Conservation (phyloP, 345 rosid genomes). For the Cochlearia excelsa region DNA sequence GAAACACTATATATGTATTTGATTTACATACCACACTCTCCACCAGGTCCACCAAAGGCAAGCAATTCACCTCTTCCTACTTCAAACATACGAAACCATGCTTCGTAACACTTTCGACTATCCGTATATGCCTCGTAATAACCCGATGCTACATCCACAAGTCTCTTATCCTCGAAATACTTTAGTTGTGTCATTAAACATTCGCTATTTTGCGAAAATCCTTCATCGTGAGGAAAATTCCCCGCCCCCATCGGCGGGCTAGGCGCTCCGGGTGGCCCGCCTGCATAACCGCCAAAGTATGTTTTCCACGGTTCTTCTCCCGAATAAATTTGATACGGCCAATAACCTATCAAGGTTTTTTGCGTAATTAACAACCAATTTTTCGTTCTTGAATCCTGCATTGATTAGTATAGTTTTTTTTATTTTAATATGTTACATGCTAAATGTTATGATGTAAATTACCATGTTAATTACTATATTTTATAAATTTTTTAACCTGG, state of each 20-base stretch:
- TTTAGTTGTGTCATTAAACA: conserved; percentile 21
- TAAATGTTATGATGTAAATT: not conserved
- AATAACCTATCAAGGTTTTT: conserved; percentile 6
- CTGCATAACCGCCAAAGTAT: conserved; percentile 7
- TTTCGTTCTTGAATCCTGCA: conserved; percentile 7
- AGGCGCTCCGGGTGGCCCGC: not conserved
- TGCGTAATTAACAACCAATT: conserved; percentile 9
- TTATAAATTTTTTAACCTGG: conserved; percentile 3
- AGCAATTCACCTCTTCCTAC: not conserved
- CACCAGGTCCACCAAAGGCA: conserved; percentile 28
- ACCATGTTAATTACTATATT: not conserved
- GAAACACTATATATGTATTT: not conserved
- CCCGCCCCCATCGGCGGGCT: conserved; percentile 22
- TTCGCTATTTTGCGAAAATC: no score
- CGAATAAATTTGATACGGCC: conserved; percentile 5
- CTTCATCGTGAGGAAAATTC: not conserved
- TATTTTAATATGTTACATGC: no score
- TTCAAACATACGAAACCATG: conserved; percentile 14
- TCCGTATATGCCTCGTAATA: conserved; percentile 2
- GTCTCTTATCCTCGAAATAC: not conserved
- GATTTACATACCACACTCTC: conserved; percentile 12
- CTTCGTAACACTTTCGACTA: conserved; percentile 20
- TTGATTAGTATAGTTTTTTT: no score
- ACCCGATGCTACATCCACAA: not conserved
- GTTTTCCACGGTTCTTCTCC: conserved; percentile 1